Percentiles rank a stretch among this genome's conserved stretches.
These are phyloP conservation scores for Phytophthora sp. DNA, from an alignment of 352 stramenopile species.

Conservation along the genomic window DNA sequence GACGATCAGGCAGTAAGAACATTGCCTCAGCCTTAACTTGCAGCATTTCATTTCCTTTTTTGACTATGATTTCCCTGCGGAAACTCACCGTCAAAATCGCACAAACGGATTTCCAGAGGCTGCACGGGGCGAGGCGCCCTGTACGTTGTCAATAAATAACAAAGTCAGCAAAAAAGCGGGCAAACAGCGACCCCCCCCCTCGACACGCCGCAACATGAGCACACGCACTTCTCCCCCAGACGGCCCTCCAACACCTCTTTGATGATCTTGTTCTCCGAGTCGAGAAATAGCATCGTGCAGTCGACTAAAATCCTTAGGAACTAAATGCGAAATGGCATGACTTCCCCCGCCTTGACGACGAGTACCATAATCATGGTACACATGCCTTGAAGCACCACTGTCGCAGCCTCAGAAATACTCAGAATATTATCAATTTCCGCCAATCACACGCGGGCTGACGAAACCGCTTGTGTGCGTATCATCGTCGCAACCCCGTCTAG, in stretches of 20 bases:
- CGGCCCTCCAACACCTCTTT: conserved; percentile 82
- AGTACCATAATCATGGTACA: conserved; percentile 25
- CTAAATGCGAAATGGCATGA: conserved; percentile 39
- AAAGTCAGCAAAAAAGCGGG: background rate
- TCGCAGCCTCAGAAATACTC: conserved; percentile 25
- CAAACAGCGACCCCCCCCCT: background rate
- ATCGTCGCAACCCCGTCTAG: conserved; percentile 14
- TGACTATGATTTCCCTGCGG: too few relatives aligned
- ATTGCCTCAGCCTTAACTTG: background rate
- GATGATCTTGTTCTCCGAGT: conserved; percentile 90
- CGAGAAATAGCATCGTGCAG: conserved; percentile 76
- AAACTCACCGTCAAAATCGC: conserved; percentile 82
- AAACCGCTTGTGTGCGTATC: conserved; percentile 3
- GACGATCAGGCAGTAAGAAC: conserved; percentile 9
- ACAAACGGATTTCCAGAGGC: conserved; percentile 78
- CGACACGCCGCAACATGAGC: too few relatives aligned
- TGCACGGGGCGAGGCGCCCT: conserved; percentile 81
- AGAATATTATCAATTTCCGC: conserved; percentile 8
- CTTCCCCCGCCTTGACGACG: conserved; percentile 9
- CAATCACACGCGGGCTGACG: conserved; percentile 2
- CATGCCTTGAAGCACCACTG: conserved; percentile 3
- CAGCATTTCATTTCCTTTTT: background rate
- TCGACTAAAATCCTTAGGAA: conserved; percentile 17
- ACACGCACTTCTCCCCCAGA: conserved; percentile 70
- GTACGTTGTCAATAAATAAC: conserved; percentile 3